These are phyloP conservation scores for Myxozyma sirexii DNA, from an alignment of 805 yeast species.

Conservation along the genomic window DNA sequence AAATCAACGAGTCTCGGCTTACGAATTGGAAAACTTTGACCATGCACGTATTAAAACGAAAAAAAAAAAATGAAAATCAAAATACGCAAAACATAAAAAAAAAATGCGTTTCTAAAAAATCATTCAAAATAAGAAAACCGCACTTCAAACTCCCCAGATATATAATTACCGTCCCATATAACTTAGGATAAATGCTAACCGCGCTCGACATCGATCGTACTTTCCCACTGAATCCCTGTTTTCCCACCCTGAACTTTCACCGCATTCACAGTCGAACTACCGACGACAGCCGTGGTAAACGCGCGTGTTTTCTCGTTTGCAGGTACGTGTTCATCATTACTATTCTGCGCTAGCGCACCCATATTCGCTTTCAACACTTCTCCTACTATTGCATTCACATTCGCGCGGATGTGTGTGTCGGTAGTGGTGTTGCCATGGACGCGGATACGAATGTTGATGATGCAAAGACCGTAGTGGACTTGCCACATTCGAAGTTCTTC, in stretches of 20 bases:
- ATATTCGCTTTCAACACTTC: constrained; percentile 27
- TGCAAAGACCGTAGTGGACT: constrained; percentile 49
- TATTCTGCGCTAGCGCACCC: constrained; percentile 17
- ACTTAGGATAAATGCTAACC: background rate
- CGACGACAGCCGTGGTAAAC: constrained; percentile 17
- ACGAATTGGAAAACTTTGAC: too few species aligned
- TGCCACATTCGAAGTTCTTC: constrained; percentile 46
- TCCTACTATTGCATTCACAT: constrained; percentile 27
- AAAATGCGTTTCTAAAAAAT: background rate
- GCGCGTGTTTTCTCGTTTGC: background rate
- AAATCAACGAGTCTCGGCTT: too few species aligned
- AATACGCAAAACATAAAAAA: background rate
- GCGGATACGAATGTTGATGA: constrained; percentile 43
- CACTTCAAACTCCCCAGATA: background rate
- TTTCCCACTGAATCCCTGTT: constrained; percentile 32
- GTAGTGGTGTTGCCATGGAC: constrained; percentile 43
- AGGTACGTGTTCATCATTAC: background rate
- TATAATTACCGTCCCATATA: too few species aligned
- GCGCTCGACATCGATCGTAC: constrained; percentile 29
- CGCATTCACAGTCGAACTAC: constrained; percentile 20
- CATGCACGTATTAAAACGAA: constrained; percentile 9
- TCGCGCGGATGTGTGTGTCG: constrained; percentile 41
- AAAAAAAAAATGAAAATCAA: background rate
- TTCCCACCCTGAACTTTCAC: constrained; percentile 9
- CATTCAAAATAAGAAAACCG: background rate